Evolutionary conservation across 2,329 filamentous ascomycete species (phyloP), one percentile per base, ranked within the genome.

Genomic region (Stenocarpella maydis): DNA sequence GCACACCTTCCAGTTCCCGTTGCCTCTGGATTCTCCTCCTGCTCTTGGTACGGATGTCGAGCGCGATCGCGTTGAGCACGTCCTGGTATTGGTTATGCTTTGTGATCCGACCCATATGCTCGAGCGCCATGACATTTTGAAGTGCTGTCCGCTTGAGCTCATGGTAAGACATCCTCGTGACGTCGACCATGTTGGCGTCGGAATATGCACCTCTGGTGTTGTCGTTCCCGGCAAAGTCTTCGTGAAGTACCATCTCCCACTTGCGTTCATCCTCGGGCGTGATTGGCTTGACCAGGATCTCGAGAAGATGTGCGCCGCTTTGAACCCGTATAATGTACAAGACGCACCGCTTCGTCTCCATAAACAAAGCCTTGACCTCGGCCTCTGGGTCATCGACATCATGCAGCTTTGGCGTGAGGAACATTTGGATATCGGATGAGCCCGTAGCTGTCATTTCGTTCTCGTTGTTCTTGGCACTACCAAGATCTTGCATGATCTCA

Each of bases 281-380:
- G 73, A 98, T 94, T 19, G 94, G 94, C 77, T 96, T 97, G 73
- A 97, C 91, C 74, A 99, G 88, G 72, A 99, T 97, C 72, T 98
- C 95, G 80, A 98, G 90, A n/a, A 99, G 87, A 75, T 95, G 97
- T 64, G 90, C 84, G 10, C 96, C 96, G 2, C 93, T 94, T 80
- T 99, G 97, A 43, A 99, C 92, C 70, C 96, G 92, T 77, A 99
- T 98, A 78, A 99, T 98, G 81, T 98, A 99, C 72, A 99, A 84
- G 49, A 98, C 92, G 77, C 96, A 97, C 75, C 96, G 91, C 83
- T 99, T 99, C 3, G 96, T 98, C 82, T 98, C 96, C 90, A 98
- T 98, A 79, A 98, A 98, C 3, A 99, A 86, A 1, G 94, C 87
- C 81, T 98, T 98, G 72, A 96, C 86, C 71, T 96, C 92, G 4